A percentile compares a stretch with the other conserved stretches of the same genome.
Conservation (phyloP, 305 asterid species). For the Fraxinus baroniana region DNA sequence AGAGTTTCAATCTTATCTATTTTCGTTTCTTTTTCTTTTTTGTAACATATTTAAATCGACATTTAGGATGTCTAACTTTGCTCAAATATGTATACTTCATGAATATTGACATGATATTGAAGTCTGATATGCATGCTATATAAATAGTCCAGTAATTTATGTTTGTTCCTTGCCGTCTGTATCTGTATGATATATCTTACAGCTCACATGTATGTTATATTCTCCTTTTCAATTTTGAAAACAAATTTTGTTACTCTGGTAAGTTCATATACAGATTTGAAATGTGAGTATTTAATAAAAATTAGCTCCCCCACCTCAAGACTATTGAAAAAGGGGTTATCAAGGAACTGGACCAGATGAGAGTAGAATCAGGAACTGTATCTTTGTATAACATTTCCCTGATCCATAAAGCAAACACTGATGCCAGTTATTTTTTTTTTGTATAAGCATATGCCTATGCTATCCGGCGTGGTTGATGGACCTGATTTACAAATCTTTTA, state of each 20-base stretch:
- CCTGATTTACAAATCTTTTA: conserved; percentile 75
- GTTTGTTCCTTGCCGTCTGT: neutral
- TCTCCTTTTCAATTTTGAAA: neutral
- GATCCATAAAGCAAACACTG: neutral
- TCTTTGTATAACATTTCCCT: neutral
- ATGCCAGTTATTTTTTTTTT: conserved; percentile 12
- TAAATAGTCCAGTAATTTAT: neutral
- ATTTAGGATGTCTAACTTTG: neutral
- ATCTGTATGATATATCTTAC: neutral
- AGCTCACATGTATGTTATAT: neutral
- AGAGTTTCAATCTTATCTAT: neutral
- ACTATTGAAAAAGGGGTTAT: neutral
- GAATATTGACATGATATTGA: neutral
- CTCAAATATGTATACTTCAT: neutral
- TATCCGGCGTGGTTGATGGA: conserved; percentile 71
- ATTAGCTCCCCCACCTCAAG: neutral
- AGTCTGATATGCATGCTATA: neutral
- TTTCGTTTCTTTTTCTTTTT: neutral
- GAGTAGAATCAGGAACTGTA: neutral
- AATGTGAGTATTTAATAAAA: neutral
- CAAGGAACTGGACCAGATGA: neutral
- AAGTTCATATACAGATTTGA: neutral
- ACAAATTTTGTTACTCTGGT: neutral
- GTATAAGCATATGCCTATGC: conserved; percentile 54
- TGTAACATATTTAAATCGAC: neutral